Evolutionary conservation across 768 basidiomycete species (phyloP), one percentile per base, ranked within the genome.

Genomic region (Tulasnella sp.): DNA sequence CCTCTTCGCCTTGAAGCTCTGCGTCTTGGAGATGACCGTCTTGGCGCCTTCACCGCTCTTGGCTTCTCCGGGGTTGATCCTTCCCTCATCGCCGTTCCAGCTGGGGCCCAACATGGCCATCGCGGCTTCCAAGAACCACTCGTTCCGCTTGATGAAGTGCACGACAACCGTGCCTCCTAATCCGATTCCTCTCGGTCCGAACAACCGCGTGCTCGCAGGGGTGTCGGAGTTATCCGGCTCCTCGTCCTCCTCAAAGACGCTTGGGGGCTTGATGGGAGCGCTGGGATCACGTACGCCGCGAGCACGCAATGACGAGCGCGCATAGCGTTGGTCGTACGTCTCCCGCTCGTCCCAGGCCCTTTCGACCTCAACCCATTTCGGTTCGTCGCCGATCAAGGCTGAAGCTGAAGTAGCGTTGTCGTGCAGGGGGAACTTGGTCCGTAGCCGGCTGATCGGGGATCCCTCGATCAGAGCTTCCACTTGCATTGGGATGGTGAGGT

Each of bases 111-210:
- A 86, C 35, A 99, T 86, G 23, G 95, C 95, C 15, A 95, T 85
- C 15, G 95, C 94, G 6, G 96, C 94, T 85, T 99, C 97, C 81
- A 96, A 84, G 85, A 93, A 98, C 97, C 97, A 99, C 85, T 93
- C 92, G 80, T 94, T 91, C 83, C 94, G 92, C 90, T 98, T 99
- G 87, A 99, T 92, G 83, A 94, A 98, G 85, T 99, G 97, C 74
- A 99, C 95, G 29, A 95, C 93, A 70, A 96, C 88, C 2, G 97
- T 99, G 6, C 97, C 98, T 4, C 97, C 97, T 11, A 95, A 46
- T 4, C 77, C 89, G 20, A 70, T 69, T 18, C 76, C 79, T 18
- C 72, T 18, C 20, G 42, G 39, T 32, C 77, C 77, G 70, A 48
- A 77, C 16, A 44, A 5, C 67, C 42, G 40, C 3, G 13, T 46